Conservation (phyloP, 106 monocot species). For the Cymbidium sinense region DNA sequence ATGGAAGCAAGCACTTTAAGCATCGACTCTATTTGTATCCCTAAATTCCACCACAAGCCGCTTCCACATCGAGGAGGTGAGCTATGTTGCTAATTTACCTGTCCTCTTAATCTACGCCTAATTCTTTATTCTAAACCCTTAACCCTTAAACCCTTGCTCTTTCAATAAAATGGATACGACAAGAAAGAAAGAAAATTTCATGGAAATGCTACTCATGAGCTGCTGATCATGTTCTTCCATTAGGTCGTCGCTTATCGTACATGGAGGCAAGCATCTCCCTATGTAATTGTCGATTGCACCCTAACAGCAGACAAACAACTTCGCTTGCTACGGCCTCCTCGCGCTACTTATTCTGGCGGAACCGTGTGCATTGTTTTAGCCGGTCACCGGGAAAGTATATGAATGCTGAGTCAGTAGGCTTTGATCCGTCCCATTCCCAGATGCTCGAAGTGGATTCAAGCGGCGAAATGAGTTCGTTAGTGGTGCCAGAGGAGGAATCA, state of each 20-base stretch:
- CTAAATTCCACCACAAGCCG: not conserved
- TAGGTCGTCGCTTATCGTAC: not conserved
- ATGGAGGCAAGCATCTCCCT: not conserved
- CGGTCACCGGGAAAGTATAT: not conserved
- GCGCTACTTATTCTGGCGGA: not conserved
- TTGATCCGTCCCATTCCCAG: not conserved
- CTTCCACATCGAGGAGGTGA: slow-evolving; percentile 6
- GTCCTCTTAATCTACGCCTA: no score
- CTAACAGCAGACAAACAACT: not conserved
- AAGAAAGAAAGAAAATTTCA: not conserved
- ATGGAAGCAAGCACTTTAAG: not conserved
- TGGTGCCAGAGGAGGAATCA: slow-evolving; percentile 6
- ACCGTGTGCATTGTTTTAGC: not conserved
- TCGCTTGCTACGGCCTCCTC: not conserved
- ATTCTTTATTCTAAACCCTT: not conserved
- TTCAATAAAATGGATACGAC: not conserved
- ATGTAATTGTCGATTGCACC: not conserved
- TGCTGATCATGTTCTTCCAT: not conserved
- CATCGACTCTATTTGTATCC: not conserved
- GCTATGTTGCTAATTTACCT: not conserved
- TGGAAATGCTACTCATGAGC: not conserved
- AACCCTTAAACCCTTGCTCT: not conserved
- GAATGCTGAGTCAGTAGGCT: not conserved
- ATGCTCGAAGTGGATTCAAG: not conserved
- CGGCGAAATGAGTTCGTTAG: not conserved